Evolutionary conservation across 805 yeast genomes (phyloP).

Genomic region (Kodamaea laetipori): DNA sequence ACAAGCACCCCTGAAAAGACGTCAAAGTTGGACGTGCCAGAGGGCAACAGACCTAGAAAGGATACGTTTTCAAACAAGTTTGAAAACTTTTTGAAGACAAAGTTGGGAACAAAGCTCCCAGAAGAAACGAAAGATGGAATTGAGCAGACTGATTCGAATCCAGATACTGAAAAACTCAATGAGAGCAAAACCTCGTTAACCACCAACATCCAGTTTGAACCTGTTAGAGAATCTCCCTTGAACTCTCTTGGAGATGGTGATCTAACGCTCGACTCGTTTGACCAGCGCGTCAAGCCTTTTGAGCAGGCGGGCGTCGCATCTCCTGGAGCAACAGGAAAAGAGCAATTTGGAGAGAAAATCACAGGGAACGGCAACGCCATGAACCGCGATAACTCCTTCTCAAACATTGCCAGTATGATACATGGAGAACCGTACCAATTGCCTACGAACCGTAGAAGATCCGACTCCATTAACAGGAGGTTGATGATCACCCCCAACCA

Average conservation of each 20-base stretch:
- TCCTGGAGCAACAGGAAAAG: constrained; percentile 9
- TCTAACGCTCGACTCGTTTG: constrained; percentile 37
- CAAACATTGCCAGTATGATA: constrained; percentile 11
- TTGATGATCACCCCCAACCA: constrained; percentile 19
- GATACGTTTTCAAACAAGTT: constrained; percentile 25
- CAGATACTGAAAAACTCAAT: constrained; percentile 8
- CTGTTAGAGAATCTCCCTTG: constrained; percentile 48
- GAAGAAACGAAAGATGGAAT: not conserved
- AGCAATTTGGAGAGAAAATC: constrained; percentile 6
- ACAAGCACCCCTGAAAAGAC: constrained; percentile 9
- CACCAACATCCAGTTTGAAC: constrained; percentile 46
- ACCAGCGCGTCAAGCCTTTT: constrained; percentile 11
- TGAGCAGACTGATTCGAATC: not conserved
- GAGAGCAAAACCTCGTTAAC: constrained; percentile 10
- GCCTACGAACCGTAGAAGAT: constrained; percentile 7
- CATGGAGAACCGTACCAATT: constrained; percentile 7
- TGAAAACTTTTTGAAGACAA: constrained; percentile 24
- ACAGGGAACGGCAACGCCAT: constrained; percentile 8
- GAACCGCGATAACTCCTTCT: constrained; percentile 4
- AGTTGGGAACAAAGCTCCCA: not conserved
- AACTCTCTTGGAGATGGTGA: constrained; percentile 53
- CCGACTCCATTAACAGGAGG: constrained; percentile 13
- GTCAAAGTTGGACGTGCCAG: not conserved
- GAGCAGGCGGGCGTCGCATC: constrained; percentile 10
- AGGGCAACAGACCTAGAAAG: not conserved